These are phyloP conservation scores for Fusarium stilboides DNA, from an alignment of 2,329 filamentous ascomycete species.

Conservation along the genomic window DNA sequence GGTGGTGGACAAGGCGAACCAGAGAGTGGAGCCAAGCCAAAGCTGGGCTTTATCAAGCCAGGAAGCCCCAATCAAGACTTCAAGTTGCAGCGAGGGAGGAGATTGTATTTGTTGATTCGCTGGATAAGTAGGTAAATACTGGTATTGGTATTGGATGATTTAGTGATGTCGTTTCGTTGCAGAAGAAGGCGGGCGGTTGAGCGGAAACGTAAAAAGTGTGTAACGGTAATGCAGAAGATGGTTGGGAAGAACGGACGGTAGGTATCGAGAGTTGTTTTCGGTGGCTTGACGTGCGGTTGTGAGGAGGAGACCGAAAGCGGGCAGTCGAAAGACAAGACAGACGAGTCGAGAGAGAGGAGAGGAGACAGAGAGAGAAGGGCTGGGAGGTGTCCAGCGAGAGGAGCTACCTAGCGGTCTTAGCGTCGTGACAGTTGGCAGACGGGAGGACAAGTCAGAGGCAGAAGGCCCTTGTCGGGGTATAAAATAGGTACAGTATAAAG, in stretches of 20 bases:
- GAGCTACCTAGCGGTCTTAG: conserved; percentile 33
- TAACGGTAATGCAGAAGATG: conserved; percentile 32
- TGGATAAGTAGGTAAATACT: conserved; percentile 8
- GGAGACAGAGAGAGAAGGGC: conserved; percentile 7
- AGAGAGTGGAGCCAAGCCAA: conserved; percentile 41
- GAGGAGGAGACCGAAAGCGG: conserved; percentile 43
- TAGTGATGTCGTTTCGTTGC: conserved; percentile 30
- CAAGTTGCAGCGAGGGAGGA: conserved; percentile 23
- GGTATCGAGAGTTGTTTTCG: conserved; percentile 38
- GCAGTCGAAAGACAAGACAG: conserved; percentile 11
- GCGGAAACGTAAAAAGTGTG: conserved; percentile 22
- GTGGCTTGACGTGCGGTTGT: conserved; percentile 43
- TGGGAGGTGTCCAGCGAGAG: conserved; percentile 23
- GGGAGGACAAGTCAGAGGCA: conserved; percentile 24
- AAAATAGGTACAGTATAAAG: neutral
- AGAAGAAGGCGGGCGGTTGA: conserved; percentile 25
- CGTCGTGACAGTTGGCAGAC: conserved; percentile 41
- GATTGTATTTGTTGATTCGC: conserved; percentile 26
- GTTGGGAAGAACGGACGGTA: conserved; percentile 6
- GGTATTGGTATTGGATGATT: conserved; percentile 12
- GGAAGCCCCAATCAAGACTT: conserved; percentile 28
- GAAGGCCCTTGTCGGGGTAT: neutral
- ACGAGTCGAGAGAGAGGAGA: conserved; percentile 9
- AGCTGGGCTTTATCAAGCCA: conserved; percentile 37
- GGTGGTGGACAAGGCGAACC: conserved; percentile 38